Percentiles rank a stretch among this genome's conserved stretches.
These are phyloP conservation scores for Westerdykella aurantiaca DNA, from an alignment of 2,329 filamentous ascomycete genomes.

Conservation along the genomic window DNA sequence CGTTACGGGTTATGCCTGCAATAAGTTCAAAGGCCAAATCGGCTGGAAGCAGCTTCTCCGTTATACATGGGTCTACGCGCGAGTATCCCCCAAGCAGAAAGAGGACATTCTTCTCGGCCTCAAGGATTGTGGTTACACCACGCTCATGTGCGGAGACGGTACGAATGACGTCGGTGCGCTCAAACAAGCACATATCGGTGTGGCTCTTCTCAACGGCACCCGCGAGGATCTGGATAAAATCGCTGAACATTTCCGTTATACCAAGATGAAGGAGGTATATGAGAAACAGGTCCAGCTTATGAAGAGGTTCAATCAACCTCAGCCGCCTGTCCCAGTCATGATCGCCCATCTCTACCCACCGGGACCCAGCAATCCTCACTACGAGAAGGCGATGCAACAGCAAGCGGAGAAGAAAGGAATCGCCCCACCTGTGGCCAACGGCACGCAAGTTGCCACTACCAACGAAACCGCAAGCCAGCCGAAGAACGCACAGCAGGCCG, in stretches of 20 bases:
- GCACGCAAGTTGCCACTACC: slow-evolving; percentile 20
- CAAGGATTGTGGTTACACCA: slow-evolving; percentile 96
- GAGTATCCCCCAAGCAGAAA: slow-evolving; percentile 97
- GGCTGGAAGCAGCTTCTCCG: slow-evolving; percentile 74
- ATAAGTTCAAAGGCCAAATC: slow-evolving; percentile 77
- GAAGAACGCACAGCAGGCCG: slow-evolving; percentile 55
- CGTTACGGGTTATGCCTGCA: slow-evolving; percentile 87
- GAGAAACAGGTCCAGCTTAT: slow-evolving; percentile 92
- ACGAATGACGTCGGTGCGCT: slow-evolving; percentile 97
- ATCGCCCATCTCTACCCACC: slow-evolving; percentile 95
- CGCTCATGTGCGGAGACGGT: slow-evolving; percentile 96
- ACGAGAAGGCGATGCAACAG: slow-evolving; percentile 82
- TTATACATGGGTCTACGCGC: slow-evolving; percentile 94
- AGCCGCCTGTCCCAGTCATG: slow-evolving; percentile 82
- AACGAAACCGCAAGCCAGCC: slow-evolving; percentile 23
- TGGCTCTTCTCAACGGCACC: slow-evolving; percentile 91
- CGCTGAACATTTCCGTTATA: slow-evolving; percentile 86
- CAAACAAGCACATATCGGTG: slow-evolving; percentile 96
- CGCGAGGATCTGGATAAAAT: slow-evolving; percentile 87
- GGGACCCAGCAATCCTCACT: slow-evolving; percentile 87
- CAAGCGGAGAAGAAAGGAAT: slow-evolving; percentile 76
- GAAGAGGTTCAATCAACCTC: slow-evolving; percentile 88
- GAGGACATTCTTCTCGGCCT: slow-evolving; percentile 96
- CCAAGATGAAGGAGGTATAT: slow-evolving; percentile 97
- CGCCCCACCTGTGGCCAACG: slow-evolving; percentile 45